Evolutionary conservation across 495 filamentous ascomycete species (phyloP), one percentile per base, ranked within the genome.

Genomic region (Annulohypoxylon stygium): DNA sequence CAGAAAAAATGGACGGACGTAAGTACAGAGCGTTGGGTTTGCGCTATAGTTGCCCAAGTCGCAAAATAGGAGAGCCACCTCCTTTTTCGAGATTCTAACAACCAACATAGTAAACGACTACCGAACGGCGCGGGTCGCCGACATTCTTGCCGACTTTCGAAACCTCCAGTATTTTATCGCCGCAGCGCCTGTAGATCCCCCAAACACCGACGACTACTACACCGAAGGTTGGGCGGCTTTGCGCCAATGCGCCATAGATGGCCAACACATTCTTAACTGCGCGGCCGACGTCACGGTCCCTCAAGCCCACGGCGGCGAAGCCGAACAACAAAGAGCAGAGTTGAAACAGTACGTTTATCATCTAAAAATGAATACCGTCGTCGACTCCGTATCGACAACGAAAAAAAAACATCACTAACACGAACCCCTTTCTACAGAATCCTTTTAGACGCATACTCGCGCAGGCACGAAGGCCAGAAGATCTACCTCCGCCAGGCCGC

Each of bases 91-190:
- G 62, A 25, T 57, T 73, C 81, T 83, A 81, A 82, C 78, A 47
- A 60, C 14, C 26, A 48, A 59, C 16, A 47, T 78, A 97, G 94
- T 97, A 69, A 97, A 97, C 82, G 88, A 94, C 73, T 91, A 90
- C 75, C 92, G 94, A 78, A 90, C 91, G 67, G 84, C 90, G 76
- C 90, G 94, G 78, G 88, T 97, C 77, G 89, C 92, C 78, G 92
- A 97, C 80, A 84, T 97, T 67, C 91, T 97, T 75, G 87, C 88
- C 75, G 94, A 97, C 82, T 97, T 94, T 84, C 90, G 91, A 67
- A 92, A 88, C 62, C 87, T 97, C 2, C 91, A 97, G 75, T 84
- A 90, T 77, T 93, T 92, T 79, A 95, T 97, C 80, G 87, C 91
- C 43, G 87, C 90, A 59, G 90, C 89, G 23, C 87, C 89, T 50